Conservation (phyloP, 2,329 filamentous ascomycete species). For the Dothiorella sarmentorum region DNA sequence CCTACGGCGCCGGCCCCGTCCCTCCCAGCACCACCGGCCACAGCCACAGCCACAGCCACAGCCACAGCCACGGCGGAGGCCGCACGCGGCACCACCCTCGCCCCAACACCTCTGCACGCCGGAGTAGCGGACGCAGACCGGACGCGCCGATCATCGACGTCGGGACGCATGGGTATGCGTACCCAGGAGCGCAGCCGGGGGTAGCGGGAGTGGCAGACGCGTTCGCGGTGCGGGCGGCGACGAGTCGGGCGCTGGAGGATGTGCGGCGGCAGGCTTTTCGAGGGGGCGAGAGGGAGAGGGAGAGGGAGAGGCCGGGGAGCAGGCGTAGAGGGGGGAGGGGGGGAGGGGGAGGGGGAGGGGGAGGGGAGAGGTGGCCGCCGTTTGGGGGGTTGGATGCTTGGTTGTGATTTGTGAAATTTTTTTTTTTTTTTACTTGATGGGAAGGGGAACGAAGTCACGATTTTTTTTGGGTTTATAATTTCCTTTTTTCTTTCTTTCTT, state of each 20-base stretch:
- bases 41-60: not conserved
- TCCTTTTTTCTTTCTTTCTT: not conserved
- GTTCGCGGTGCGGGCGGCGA: conserved; percentile 2
- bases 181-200: not conserved
- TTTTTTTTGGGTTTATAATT: not conserved
- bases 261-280: conserved; percentile 2
- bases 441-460: no score
- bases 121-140: not conserved
- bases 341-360: not conserved
- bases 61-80: not conserved
- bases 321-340: not conserved
- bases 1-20: not conserved
- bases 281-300: not conserved
- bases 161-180: not conserved
- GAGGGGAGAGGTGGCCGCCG: not conserved
- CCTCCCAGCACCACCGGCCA: not conserved
- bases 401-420: not conserved
- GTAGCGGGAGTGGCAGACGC: not conserved
- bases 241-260: conserved; percentile 1
- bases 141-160: not conserved
- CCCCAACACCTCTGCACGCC: not conserved
- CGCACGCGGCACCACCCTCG: not conserved
- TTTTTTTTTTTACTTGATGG: not conserved
- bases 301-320: not conserved
- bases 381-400: not conserved